Base-by-base conservation (phyloP, 2,329 filamentous ascomycete genomes). In the Scolecobasidium constrictum region DNA sequence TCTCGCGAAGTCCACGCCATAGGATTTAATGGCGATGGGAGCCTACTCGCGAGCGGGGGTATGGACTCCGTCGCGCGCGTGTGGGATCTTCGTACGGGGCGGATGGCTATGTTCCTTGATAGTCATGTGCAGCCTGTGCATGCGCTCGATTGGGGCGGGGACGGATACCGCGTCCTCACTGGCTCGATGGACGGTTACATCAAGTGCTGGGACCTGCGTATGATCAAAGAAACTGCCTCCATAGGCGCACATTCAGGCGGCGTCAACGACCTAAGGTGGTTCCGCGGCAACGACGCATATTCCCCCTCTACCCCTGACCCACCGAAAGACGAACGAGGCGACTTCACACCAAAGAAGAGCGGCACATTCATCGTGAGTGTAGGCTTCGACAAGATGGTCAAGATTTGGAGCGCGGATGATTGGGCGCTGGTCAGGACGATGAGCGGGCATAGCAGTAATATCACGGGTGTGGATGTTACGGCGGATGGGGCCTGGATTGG, bases 141-240 rank as follows among this genome's bases (percentile, higher is more conserved):
- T 55, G 87, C 81, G 1, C 68, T 96, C 4, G 88, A 95, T 60
- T 98, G 93, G 92, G 80, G 84, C 45, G 74, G 81, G 0, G 92
- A 98, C 57, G 87, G 90, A 4, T 81, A 94, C 59, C 78, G 92
- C n/a, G 77, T 96, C 6, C 69, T 96, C n/a, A 87, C 87, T 0
- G 88, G 87, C 1, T 93, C 87, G 12, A 86, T 81, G 2, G 92
- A 98, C 57, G 90, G 90, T 15, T 96, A 92, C 76, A 80, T 94
- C 55, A 96, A 95, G 62, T 95, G 90, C 64, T 98, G 92, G 92
- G 92, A 98, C 57, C 73, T 98, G 41, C 79, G 92, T 36, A 90
- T 92, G 54, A 88, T 96, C 38, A 77, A 83, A 52, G 80, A 81
- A 49, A 81, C 77, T 0, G 90, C 86, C 11, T 85, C 83, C 15